These are phyloP conservation scores for Hysterium pulicare DNA, from an alignment of 2,329 filamentous ascomycete species.

Conservation along the genomic window DNA sequence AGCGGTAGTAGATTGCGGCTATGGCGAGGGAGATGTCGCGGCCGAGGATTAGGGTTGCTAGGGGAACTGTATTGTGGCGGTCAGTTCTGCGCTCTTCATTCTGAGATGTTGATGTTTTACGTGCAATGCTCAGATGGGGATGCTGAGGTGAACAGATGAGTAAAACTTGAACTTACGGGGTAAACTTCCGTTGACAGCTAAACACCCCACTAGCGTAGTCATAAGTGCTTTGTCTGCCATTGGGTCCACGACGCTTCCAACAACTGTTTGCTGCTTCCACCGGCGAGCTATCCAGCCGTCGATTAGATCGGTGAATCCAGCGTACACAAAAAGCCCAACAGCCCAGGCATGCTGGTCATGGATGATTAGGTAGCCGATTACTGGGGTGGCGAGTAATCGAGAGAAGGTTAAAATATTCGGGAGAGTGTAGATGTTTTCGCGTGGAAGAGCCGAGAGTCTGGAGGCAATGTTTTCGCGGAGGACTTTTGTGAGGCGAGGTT, in stretches of 20 bases:
- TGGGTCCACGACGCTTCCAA: slow-evolving; percentile 82
- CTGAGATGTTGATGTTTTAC: not conserved
- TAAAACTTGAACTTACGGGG: slow-evolving; percentile 56
- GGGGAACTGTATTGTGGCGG: slow-evolving; percentile 59
- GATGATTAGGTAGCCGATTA: slow-evolving; percentile 84
- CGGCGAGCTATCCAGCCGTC: slow-evolving; percentile 90
- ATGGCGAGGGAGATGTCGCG: slow-evolving; percentile 80
- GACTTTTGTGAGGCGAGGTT: slow-evolving; percentile 11
- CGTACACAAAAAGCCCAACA: slow-evolving; percentile 84
- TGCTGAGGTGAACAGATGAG: not conserved
- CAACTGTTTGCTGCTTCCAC: slow-evolving; percentile 87
- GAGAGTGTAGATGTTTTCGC: slow-evolving; percentile 96
- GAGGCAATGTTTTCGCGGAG: slow-evolving; percentile 27
- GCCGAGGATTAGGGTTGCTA: slow-evolving; percentile 86
- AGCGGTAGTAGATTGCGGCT: slow-evolving; percentile 90
- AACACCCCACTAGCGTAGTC: slow-evolving; percentile 83
- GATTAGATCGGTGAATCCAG: slow-evolving; percentile 84
- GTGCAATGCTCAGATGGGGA: not conserved
- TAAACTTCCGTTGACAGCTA: slow-evolving; percentile 78
- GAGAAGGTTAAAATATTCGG: slow-evolving; percentile 90
- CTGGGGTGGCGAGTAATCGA: slow-evolving; percentile 75
- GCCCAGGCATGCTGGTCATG: slow-evolving; percentile 77
- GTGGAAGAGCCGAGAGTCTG: slow-evolving; percentile 39
- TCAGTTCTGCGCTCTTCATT: not conserved
- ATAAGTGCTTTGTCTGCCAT: slow-evolving; percentile 97